Percentiles rank a stretch among this genome's conserved stretches.
Evolutionary conservation across 768 basidiomycete species (phyloP).

Genomic region (Lyophyllum decastes): DNA sequence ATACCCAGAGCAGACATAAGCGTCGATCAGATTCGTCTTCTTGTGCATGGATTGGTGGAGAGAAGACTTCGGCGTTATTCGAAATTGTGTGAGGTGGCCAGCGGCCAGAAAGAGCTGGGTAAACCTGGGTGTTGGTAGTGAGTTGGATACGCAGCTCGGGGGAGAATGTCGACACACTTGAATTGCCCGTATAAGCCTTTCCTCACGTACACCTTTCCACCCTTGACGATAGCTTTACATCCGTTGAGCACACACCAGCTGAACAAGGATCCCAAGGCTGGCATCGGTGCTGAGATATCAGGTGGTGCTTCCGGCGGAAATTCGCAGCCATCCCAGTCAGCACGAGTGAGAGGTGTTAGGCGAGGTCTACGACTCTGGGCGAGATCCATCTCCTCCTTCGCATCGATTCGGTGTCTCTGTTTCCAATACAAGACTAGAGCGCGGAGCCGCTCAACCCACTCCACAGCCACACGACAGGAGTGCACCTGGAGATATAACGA

Average conservation of each 20-base stretch:
- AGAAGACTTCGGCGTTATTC: conserved; percentile 56
- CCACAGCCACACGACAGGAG: conserved; percentile 64
- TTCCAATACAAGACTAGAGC: conserved; percentile 80
- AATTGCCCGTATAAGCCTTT: conserved; percentile 75
- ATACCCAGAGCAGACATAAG: conserved; percentile 87
- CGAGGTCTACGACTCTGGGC: conserved; percentile 60
- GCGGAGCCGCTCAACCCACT: conserved; percentile 84
- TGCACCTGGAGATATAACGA: conserved; percentile 47
- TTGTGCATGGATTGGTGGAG: conserved; percentile 58
- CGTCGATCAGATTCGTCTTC: conserved; percentile 66
- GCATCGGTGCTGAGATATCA: conserved; percentile 53
- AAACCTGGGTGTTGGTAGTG: conserved; percentile 40
- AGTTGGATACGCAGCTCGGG: background rate
- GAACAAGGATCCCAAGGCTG: conserved; percentile 67
- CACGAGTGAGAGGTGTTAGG: conserved; percentile 57
- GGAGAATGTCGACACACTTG: conserved; percentile 50
- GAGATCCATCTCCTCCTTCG: conserved; percentile 79
- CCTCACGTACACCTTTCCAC: conserved; percentile 73
- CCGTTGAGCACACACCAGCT: conserved; percentile 87
- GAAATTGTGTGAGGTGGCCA: conserved; percentile 75
- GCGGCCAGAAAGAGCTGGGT: conserved; percentile 74
- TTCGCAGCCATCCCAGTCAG: conserved; percentile 40
- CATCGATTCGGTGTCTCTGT: conserved; percentile 71
- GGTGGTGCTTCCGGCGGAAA: conserved; percentile 51
- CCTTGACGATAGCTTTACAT: conserved; percentile 74